These are phyloP conservation scores for Calonectria multiphialidica DNA, from an alignment of 2,329 filamentous ascomycete genomes.

Conservation along the genomic window DNA sequence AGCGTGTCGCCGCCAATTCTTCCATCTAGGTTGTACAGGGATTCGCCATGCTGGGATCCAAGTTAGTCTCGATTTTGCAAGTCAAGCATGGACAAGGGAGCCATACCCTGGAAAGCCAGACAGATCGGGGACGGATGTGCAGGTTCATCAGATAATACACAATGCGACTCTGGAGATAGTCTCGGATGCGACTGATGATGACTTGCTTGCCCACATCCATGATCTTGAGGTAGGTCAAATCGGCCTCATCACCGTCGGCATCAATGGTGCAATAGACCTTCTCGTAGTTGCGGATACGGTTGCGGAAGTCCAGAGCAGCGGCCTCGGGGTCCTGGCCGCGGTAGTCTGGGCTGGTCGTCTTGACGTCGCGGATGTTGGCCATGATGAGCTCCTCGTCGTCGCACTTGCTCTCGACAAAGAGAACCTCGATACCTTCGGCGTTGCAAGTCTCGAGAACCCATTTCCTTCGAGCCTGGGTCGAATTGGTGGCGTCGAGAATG, in stretches of 20 bases:
- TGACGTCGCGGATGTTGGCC: slow-evolving; percentile 98
- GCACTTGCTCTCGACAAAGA: slow-evolving; percentile 98
- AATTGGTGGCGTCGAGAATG: slow-evolving; percentile 97
- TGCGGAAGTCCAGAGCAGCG: slow-evolving; percentile 91
- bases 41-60: slow-evolving; percentile 84
- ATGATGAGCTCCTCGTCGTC: slow-evolving; percentile 97
- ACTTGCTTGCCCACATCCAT: slow-evolving; percentile 96
- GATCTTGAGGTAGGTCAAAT: slow-evolving; percentile 96
- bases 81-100: background rate
- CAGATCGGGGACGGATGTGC: slow-evolving; percentile 95
- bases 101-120: slow-evolving; percentile 92
- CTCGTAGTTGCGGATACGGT: slow-evolving; percentile 96
- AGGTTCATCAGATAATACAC: slow-evolving; percentile 99
- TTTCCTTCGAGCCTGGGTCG: slow-evolving; percentile 86
- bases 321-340: slow-evolving; percentile 92
- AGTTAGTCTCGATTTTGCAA: slow-evolving; percentile 17
- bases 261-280: slow-evolving; percentile 96
- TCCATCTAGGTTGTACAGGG: slow-evolving; percentile 89
- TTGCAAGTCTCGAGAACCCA: slow-evolving; percentile 90
- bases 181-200: slow-evolving; percentile 97
- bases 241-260: slow-evolving; percentile 80
- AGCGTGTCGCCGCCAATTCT: slow-evolving; percentile 94
- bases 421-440: slow-evolving; percentile 83
- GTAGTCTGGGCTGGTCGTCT: slow-evolving; percentile 96
- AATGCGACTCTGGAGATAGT: slow-evolving; percentile 95